phyloP scores from a whole-genome alignment of 345 rosid species.

The Gossypium anomalum region DNA sequence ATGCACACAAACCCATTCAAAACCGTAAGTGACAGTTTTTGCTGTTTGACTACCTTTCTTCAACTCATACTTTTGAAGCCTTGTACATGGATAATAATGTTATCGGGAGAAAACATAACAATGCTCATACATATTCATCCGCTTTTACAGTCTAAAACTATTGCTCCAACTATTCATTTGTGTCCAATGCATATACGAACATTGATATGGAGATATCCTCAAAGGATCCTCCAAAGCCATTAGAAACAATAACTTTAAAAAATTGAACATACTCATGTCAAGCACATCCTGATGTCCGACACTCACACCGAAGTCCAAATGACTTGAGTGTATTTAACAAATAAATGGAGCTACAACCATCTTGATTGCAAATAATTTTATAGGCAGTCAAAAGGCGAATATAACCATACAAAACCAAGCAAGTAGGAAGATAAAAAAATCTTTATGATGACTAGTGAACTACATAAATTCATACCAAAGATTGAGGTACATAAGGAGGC shows the following conservation, averaged over 20 bases:
- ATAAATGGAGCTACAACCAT: background rate
- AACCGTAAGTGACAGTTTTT: background rate
- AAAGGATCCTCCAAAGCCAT: background rate
- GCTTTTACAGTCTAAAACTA: too few species aligned
- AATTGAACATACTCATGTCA: background rate
- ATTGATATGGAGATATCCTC: too few species aligned
- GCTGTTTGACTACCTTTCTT: background rate
- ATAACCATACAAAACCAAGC: background rate
- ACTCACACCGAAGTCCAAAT: background rate
- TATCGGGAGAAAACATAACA: background rate
- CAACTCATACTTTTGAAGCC: background rate
- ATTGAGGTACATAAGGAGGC: conserved; percentile 46
- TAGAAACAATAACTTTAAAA: background rate
- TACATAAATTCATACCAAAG: conserved; percentile 39
- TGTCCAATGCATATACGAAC: too few species aligned
- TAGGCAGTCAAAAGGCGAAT: background rate
- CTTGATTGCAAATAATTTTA: background rate
- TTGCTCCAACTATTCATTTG: too few species aligned
- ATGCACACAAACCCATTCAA: background rate
- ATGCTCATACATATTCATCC: background rate
- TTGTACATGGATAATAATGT: background rate
- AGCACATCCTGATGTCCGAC: background rate
- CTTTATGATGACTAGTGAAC: background rate
- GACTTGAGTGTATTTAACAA: background rate
- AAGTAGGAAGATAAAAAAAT: background rate